phyloP scores from a whole-genome alignment of 2,329 filamentous ascomycete genomes.

The Neofusicoccum ribis region DNA sequence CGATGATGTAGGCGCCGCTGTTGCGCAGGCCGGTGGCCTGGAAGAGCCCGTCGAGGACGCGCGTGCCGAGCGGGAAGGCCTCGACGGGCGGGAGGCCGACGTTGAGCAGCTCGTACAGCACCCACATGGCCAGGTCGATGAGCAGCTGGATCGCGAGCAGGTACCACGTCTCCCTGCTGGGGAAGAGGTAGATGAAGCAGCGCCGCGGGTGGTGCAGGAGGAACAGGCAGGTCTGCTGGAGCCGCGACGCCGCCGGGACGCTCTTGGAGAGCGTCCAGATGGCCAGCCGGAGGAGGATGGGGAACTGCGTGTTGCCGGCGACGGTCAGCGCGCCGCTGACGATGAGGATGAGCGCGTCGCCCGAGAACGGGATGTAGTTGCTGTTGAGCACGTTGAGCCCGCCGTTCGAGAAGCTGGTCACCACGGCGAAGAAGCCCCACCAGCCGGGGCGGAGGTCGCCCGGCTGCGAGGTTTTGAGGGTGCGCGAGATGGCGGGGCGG shows the following conservation, averaged over 20 bases:
- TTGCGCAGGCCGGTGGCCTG: constrained; percentile 62
- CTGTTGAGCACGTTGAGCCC: constrained; percentile 34
- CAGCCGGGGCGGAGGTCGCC: constrained; percentile 33
- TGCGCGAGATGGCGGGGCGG: not conserved
- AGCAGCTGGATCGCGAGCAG: constrained; percentile 61
- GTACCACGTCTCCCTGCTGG: constrained; percentile 65
- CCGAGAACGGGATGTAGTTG: constrained; percentile 43
- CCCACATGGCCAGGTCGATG: constrained; percentile 65
- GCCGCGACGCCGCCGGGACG: constrained; percentile 20
- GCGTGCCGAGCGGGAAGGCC: constrained; percentile 52
- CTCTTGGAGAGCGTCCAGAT: constrained; percentile 54
- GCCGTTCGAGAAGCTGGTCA: constrained; percentile 31
- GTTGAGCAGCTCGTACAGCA: constrained; percentile 65
- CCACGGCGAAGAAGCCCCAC: constrained; percentile 31
- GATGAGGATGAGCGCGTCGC: constrained; percentile 46
- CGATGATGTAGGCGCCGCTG: constrained; percentile 66
- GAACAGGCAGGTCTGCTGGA: constrained; percentile 37
- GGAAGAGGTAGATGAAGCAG: constrained; percentile 66
- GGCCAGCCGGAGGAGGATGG: constrained; percentile 61
- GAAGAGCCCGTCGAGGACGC: constrained; percentile 65
- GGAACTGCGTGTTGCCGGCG: constrained; percentile 67
- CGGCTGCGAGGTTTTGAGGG: constrained; percentile 22
- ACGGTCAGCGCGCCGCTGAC: constrained; percentile 39
- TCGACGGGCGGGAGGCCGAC: constrained; percentile 60
- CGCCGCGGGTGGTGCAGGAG: constrained; percentile 46